Conservation (phyloP, 345 rosid species). For the Populus tremula region DNA sequence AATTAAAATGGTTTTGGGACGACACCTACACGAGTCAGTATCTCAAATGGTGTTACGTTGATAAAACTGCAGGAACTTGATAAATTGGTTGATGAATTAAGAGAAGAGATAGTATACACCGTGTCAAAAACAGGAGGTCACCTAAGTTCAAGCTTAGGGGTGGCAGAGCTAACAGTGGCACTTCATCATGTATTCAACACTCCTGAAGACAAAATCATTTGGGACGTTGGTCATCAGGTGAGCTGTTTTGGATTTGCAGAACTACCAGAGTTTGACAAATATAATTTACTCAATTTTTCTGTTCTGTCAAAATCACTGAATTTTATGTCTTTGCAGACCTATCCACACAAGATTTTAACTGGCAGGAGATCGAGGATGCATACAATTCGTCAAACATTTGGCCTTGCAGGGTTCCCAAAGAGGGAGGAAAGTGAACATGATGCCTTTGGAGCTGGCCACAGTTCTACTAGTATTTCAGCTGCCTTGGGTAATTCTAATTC, state of each 20-base stretch:
- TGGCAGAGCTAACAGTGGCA: slow-evolving; percentile 48
- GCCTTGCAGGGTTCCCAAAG: slow-evolving; percentile 50
- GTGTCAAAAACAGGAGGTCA: slow-evolving; percentile 57
- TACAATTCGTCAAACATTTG: slow-evolving; percentile 42
- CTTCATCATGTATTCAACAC: slow-evolving; percentile 51
- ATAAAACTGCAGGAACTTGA: slow-evolving; percentile 36
- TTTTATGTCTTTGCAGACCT: slow-evolving; percentile 26
- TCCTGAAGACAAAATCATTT: slow-evolving; percentile 49
- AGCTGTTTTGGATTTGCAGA: not conserved
- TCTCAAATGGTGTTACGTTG: not conserved
- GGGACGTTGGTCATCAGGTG: slow-evolving; percentile 69
- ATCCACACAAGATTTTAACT: slow-evolving; percentile 45
- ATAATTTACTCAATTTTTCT: too few species aligned
- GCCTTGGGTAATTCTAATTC: slow-evolving; percentile 32
- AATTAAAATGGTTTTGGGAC: too few species aligned
- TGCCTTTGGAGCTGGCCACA: slow-evolving; percentile 53
- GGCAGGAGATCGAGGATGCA: slow-evolving; percentile 48
- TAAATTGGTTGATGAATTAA: slow-evolving; percentile 33
- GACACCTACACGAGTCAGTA: not conserved
- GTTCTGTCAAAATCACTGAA: too few species aligned
- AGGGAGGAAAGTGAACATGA: slow-evolving; percentile 48
- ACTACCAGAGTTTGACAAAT: too few species aligned
- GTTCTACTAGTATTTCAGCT: slow-evolving; percentile 59
- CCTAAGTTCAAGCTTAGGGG: slow-evolving; percentile 50
- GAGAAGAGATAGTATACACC: slow-evolving; percentile 42